Conservation (phyloP, 192 early-diverging fungal species). For the Chytriomyces hyalinus region DNA sequence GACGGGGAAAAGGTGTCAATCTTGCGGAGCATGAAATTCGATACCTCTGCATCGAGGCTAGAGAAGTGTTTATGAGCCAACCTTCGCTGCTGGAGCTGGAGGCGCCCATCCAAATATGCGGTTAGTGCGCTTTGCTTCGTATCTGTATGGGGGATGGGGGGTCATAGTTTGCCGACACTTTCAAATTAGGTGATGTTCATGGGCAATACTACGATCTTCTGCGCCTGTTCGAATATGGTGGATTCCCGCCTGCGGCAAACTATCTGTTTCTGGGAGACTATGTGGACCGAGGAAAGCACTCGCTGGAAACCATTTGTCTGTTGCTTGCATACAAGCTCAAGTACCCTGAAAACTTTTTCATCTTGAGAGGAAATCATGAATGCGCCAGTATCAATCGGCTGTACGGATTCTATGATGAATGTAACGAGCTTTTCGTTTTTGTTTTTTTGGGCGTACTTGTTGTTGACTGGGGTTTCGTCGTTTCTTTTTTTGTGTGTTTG, state of each 20-base stretch:
- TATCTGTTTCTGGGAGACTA: constrained; percentile 98
- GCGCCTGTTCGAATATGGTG: constrained; percentile 94
- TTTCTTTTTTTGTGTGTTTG: background rate
- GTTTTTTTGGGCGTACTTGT: constrained; percentile 8
- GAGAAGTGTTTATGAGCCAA: constrained; percentile 93
- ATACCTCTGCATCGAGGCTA: constrained; percentile 87
- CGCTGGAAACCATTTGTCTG: constrained; percentile 93
- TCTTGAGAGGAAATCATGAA: constrained; percentile 98
- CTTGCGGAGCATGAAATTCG: constrained; percentile 92
- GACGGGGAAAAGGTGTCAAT: constrained; percentile 95
- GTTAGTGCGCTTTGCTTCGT: constrained; percentile 49
- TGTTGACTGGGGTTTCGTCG: background rate
- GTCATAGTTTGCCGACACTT: background rate
- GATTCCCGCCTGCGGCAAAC: constrained; percentile 94
- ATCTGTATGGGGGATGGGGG: too few relatives aligned
- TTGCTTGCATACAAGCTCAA: constrained; percentile 99
- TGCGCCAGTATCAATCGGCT: constrained; percentile 95
- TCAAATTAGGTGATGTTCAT: constrained; percentile 76
- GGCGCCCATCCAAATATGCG: constrained; percentile 95
- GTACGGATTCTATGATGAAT: constrained; percentile 98
- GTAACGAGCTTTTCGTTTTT: constrained; percentile 53
- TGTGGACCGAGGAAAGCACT: constrained; percentile 97
- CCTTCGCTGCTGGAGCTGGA: constrained; percentile 89
- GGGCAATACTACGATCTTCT: constrained; percentile 97
- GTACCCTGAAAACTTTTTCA: constrained; percentile 99